Base-by-base conservation (phyloP, 768 basidiomycete genomes). In the Kockovaella imperatae region DNA sequence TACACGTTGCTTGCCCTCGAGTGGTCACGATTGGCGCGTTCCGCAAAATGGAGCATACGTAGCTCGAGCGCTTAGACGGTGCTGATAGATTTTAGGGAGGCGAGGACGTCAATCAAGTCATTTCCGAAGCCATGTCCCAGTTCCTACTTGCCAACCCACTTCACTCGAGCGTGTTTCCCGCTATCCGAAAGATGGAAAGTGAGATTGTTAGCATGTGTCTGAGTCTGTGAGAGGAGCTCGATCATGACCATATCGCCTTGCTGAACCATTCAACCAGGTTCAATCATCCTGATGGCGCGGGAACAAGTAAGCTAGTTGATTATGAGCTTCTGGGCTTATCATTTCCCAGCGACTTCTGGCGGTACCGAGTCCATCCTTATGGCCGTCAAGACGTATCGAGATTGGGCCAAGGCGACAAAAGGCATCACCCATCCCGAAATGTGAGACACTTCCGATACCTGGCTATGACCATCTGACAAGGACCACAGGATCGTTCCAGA, bases 311-410 rank as follows among this genome's bases (percentile, higher is more conserved):
- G 64, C 58, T 2, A 21, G 2, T 25, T 26, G 8, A 25, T 29
- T n/a, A 35, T 29, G 21, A 29, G 25, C 26, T 17, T 29, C 3
- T 4, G 18, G 7, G 35, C 46, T 57, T 42, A 58, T 30, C 6
- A 10, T 32, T 35, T 1, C 23, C 2, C 35, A 70, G 69, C 91
- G 71, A 99, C 93, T 1, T 84, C 84, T 0, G 93, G 93, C 13
- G 93, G 93, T 5, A 99, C 93, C 0, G 93, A 99, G 68, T 87
- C 85, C 18, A 96, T 97, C 58, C 75, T 99, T 41, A 90, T 96
- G 89, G 82, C 89, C 2, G 78, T 88, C 56, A 96, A 96, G 75
- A 86, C 90, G 0, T 82, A 99, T 46, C 79, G 89, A 13, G 90
- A 96, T 56, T 95, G 91, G 87, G 93, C 87, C 5, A 74, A 77